A percentile compares a stretch with the other conserved stretches of the same genome.
Evolutionary conservation across 1,284 basidiomycete species (phyloP).

Genomic region (Irpex lacteus): DNA sequence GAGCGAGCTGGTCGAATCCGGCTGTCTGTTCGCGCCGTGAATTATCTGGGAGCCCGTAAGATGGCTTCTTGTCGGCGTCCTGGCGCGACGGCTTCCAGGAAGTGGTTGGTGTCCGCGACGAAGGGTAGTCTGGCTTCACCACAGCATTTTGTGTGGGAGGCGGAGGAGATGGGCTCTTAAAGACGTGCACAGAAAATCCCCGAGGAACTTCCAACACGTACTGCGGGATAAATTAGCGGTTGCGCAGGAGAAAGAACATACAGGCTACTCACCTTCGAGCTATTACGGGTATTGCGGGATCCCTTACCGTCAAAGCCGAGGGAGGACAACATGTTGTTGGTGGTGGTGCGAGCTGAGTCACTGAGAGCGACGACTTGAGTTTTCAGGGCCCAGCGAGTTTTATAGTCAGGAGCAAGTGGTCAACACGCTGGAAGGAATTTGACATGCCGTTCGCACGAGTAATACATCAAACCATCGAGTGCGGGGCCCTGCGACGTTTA

Average conservation of each 20-base stretch:
- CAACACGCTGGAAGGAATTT: slow-evolving; percentile 1
- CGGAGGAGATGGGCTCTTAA: slow-evolving; percentile 25
- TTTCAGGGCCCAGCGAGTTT: background rate
- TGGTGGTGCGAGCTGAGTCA: slow-evolving; percentile 11
- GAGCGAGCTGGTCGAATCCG: slow-evolving; percentile 23
- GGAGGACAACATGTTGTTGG: slow-evolving; percentile 26
- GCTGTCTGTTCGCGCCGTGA: slow-evolving; percentile 10
- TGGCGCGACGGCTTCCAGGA: slow-evolving; percentile 14
- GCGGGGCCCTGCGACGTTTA: slow-evolving; percentile 1
- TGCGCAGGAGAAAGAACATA: background rate
- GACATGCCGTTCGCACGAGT: slow-evolving; percentile 15
- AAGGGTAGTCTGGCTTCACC: slow-evolving; percentile 19
- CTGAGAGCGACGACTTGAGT: slow-evolving; percentile 7
- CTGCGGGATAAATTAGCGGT: slow-evolving; percentile 13
- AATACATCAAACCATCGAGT: slow-evolving; percentile 6
- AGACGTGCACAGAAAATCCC: slow-evolving; percentile 29
- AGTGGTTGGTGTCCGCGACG: slow-evolving; percentile 14
- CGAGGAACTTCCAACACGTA: slow-evolving; percentile 26
- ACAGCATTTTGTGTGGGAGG: slow-evolving; percentile 12
- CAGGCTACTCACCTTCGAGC: slow-evolving; percentile 24
- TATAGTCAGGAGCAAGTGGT: slow-evolving; percentile 4
- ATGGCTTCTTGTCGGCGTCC: slow-evolving; percentile 21
- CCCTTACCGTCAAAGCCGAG: slow-evolving; percentile 26
- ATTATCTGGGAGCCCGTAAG: slow-evolving; percentile 10
- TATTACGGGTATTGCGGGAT: slow-evolving; percentile 20